These are phyloP conservation scores for Capsicum pubescens DNA, from an alignment of 257 asterid species.

Conservation along the genomic window DNA sequence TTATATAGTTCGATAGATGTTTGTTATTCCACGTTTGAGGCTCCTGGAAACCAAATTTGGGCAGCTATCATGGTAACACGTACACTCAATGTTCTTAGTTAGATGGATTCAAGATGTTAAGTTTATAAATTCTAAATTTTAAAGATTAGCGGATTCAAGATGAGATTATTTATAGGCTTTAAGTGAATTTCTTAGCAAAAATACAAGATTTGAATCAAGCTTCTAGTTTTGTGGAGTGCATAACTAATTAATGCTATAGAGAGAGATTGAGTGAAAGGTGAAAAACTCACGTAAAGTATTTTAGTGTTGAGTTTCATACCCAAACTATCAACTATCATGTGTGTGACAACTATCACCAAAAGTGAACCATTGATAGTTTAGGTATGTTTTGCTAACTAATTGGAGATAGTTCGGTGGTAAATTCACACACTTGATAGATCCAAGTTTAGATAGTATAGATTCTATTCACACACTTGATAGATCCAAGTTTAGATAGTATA, in stretches of 20 bases:
- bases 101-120: background rate
- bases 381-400: too few relatives aligned
- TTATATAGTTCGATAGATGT: background rate
- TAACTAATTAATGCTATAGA: background rate
- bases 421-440: too few relatives aligned
- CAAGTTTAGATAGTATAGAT: too few relatives aligned
- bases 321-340: too few relatives aligned
- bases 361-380: too few relatives aligned
- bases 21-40: background rate
- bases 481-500: too few relatives aligned
- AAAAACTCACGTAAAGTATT: too few relatives aligned
- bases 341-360: too few relatives aligned
- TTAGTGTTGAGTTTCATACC: too few relatives aligned
- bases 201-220: background rate
- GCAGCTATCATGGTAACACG: background rate
- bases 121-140: background rate
- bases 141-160: background rate
- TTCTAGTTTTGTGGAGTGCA: background rate
- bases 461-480: too few relatives aligned
- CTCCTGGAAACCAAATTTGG: background rate
- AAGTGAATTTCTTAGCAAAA: background rate
- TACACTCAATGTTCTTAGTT: background rate
- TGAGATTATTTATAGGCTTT: background rate
- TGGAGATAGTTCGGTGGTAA: too few relatives aligned
- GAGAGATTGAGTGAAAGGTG: too few relatives aligned